Conservation (phyloP, 257 asterid genomes). For the Nicotiana attenuata region DNA sequence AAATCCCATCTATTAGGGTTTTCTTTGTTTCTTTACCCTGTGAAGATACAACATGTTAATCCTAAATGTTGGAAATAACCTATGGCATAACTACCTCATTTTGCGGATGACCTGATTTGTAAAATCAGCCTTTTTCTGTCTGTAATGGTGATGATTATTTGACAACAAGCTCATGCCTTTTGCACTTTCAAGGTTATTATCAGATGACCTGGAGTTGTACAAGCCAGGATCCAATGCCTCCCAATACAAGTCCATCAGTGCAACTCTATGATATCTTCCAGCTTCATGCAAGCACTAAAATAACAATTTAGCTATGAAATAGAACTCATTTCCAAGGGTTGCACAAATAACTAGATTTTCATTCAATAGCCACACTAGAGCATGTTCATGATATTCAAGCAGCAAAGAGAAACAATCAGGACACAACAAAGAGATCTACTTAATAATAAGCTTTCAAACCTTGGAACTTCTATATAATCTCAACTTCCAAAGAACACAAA, state of each 20-base stretch:
- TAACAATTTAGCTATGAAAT: constrained; percentile 17
- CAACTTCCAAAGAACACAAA: neutral
- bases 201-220: constrained; percentile 32
- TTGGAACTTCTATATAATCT: neutral
- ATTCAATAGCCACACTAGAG: neutral
- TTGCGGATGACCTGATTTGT: constrained; percentile 42
- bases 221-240: constrained; percentile 57
- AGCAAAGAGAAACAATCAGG: neutral
- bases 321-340: neutral
- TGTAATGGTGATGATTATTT: constrained; percentile 18
- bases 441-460: neutral
- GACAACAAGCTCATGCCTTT: constrained; percentile 26
- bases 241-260: constrained; percentile 66
- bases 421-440: neutral
- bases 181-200: constrained; percentile 25
- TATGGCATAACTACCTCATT: constrained; percentile 43
- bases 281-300: constrained; percentile 74
- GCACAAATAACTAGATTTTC: neutral
- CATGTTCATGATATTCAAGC: neutral
- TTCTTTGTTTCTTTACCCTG: neutral
- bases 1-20: neutral
- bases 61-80: neutral
- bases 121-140: constrained; percentile 39
- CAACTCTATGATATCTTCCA: constrained; percentile 50
- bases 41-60: neutral